A percentile compares a stretch with the other conserved stretches of the same genome.
Conservation (phyloP, 129 eudicot genomes). For the Centrapalus pauciflorus region DNA sequence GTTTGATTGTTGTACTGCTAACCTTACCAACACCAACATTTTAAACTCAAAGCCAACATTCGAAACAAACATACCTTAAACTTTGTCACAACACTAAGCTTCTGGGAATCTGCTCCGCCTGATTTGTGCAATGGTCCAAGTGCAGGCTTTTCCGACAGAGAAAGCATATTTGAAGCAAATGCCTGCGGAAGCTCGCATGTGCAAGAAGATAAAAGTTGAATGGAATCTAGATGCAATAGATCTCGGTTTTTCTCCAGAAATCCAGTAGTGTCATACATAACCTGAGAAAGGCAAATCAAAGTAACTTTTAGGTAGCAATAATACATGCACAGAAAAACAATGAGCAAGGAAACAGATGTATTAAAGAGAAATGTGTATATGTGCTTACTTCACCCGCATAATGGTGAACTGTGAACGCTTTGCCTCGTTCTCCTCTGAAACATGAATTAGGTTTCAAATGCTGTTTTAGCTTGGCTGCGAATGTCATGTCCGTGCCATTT, state of each 20-base stretch:
- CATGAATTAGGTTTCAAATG: conserved; percentile 64
- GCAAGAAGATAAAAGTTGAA: conserved; percentile 60
- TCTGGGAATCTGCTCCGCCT: conserved; percentile 98
- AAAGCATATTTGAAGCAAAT: conserved; percentile 48
- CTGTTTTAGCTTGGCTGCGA: conserved; percentile 82
- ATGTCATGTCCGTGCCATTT: conserved; percentile 82
- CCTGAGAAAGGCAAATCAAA: conserved; percentile 29
- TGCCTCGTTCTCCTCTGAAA: conserved; percentile 86
- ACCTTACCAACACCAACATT: neutral
- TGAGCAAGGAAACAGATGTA: neutral
- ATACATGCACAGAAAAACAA: neutral
- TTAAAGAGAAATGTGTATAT: neutral
- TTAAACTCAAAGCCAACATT: neutral
- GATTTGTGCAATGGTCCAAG: conserved; percentile 76
- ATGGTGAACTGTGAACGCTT: conserved; percentile 80
- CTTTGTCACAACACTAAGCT: conserved; percentile 86
- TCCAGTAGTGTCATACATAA: conserved; percentile 55
- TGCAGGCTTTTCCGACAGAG: conserved; percentile 43
- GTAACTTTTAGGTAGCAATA: neutral
- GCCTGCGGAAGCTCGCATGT: conserved; percentile 47
- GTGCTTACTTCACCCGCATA: conserved; percentile 93
- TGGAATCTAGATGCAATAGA: conserved; percentile 47
- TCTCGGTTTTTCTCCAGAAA: conserved; percentile 65
- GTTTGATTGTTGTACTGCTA: neutral
- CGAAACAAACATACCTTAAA: conserved; percentile 57